phyloP scores from a whole-genome alignment of 257 asterid genomes.

The Solanum habrochaites region DNA sequence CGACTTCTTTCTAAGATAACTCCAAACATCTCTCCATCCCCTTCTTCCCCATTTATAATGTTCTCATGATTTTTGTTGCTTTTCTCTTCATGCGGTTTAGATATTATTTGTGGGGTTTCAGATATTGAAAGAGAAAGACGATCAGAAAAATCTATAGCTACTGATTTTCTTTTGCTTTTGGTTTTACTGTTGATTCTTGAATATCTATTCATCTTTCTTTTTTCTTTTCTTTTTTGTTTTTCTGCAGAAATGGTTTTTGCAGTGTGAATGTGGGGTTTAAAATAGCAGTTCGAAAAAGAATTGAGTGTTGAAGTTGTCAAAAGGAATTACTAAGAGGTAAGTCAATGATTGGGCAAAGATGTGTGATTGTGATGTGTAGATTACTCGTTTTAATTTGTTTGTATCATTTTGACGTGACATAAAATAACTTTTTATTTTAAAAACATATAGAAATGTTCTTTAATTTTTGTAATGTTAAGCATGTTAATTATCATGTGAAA shows the following conservation, averaged over 20 bases:
- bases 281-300: background rate
- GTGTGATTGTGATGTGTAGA: background rate
- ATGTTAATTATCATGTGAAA: too few relatives aligned
- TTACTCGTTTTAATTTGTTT: too few relatives aligned
- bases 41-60: background rate
- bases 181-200: conserved; percentile 7
- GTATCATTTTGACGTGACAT: too few relatives aligned
- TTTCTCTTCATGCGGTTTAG: background rate
- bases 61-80: background rate
- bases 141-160: background rate
- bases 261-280: background rate
- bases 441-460: too few relatives aligned
- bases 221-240: background rate
- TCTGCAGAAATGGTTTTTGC: background rate
- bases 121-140: background rate
- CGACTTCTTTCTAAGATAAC: conserved; percentile 19
- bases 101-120: background rate
- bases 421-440: too few relatives aligned
- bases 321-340: background rate
- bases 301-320: background rate
- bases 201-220: conserved; percentile 8
- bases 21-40: conserved; percentile 28
- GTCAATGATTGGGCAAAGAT: background rate
- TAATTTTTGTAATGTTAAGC: too few relatives aligned
- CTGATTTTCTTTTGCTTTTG: background rate